A percentile compares a stretch with the other conserved stretches of the same genome.
These are phyloP conservation scores for Hanseniaspora nectarophila DNA, from an alignment of 805 yeast species.

Conservation along the genomic window DNA sequence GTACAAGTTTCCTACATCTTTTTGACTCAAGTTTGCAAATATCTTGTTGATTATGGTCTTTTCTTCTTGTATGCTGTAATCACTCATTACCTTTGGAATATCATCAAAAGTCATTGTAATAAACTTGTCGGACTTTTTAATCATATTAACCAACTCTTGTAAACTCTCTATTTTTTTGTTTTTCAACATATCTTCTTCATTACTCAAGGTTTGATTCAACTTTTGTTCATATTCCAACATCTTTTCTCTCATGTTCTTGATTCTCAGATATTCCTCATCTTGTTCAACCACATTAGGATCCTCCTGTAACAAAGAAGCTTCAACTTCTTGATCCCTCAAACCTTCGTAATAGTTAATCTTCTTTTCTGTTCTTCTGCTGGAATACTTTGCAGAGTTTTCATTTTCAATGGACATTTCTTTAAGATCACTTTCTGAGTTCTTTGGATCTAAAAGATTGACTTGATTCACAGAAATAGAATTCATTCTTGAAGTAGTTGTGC, in stretches of 20 bases:
- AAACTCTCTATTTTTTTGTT: not conserved
- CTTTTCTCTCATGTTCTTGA: not conserved
- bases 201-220: not conserved
- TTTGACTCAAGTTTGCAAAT: not conserved
- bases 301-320: not conserved
- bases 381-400: not conserved
- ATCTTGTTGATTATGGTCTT: not conserved
- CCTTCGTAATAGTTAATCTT: conserved; percentile 21
- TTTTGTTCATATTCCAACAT: not conserved
- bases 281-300: not conserved
- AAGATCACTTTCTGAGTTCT: not conserved
- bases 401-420: not conserved
- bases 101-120: not conserved
- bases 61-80: not conserved
- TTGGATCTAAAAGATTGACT: not conserved
- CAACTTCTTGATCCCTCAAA: conserved; percentile 5
- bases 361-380: conserved; percentile 10
- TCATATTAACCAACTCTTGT: not conserved
- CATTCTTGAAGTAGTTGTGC: not conserved
- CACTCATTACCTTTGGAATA: not conserved
- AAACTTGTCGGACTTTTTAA: not conserved
- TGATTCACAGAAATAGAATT: not conserved
- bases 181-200: not conserved
- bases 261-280: not conserved
- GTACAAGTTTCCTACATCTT: conserved; percentile 2